phyloP scores from a whole-genome alignment of 2,329 filamentous ascomycete genomes.

The Colletotrichum limetticola region DNA sequence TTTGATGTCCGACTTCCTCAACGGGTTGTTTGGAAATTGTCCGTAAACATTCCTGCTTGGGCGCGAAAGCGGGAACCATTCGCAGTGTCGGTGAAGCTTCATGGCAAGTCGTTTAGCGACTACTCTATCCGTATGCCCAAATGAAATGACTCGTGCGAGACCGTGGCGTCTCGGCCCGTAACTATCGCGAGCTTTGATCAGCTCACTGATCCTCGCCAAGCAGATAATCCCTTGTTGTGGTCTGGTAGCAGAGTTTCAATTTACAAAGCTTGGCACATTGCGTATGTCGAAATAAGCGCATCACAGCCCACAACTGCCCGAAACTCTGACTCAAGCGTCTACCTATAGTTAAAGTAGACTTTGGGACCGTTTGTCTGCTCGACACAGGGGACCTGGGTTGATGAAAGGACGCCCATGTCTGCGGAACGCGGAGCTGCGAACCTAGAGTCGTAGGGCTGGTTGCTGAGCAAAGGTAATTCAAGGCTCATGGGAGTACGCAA shows the following conservation, averaged over 20 bases:
- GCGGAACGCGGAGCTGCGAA: conserved; percentile 2
- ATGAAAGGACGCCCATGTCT: neutral
- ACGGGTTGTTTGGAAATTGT: too few species aligned
- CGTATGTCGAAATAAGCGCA: conserved; percentile 15
- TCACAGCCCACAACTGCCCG: neutral
- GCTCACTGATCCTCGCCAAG: conserved; percentile 22
- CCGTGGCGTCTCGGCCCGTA: conserved; percentile 2
- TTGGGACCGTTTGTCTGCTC: neutral
- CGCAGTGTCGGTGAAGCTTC: neutral
- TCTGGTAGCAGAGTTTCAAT: conserved; percentile 1
- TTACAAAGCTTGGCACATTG: conserved; percentile 14
- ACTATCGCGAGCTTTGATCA: conserved; percentile 8
- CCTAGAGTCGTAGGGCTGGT: conserved; percentile 11
- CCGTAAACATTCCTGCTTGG: neutral
- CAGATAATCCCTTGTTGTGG: neutral
- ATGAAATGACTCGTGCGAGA: neutral
- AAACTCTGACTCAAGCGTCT: conserved; percentile 3
- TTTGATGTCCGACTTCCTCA: too few species aligned
- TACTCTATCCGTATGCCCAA: neutral
- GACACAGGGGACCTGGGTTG: neutral
- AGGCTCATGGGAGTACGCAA: neutral
- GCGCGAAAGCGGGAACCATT: too few species aligned
- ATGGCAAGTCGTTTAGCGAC: neutral
- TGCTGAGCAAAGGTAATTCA: neutral
- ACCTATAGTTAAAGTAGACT: neutral